Percentiles rank a stretch among this genome's conserved stretches.
These are phyloP conservation scores for Aspergillus clavatus DNA, from an alignment of 2,329 filamentous ascomycete species.

Conservation along the genomic window DNA sequence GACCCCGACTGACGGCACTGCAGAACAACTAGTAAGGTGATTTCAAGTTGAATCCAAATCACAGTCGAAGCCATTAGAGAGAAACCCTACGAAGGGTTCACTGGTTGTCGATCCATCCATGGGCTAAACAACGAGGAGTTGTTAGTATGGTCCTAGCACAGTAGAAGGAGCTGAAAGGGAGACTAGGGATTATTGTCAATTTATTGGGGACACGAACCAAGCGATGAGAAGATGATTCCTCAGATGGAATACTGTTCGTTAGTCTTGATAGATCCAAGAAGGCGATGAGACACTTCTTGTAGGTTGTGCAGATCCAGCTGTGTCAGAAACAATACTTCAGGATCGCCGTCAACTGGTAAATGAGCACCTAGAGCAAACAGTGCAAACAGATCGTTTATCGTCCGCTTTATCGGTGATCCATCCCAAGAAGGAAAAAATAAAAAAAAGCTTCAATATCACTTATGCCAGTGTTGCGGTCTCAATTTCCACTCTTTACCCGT, in stretches of 20 bases:
- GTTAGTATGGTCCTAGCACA: neutral
- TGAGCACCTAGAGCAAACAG: conserved; percentile 26
- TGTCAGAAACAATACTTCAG: too few relatives aligned
- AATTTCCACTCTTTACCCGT: conserved; percentile 8
- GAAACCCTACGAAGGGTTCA: neutral
- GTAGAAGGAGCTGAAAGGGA: conserved; percentile 9
- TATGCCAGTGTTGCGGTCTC: neutral
- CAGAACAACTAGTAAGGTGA: neutral
- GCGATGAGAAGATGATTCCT: neutral
- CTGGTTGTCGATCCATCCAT: neutral
- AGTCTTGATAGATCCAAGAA: neutral
- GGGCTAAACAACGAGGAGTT: neutral
- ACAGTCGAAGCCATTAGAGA: neutral
- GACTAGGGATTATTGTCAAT: conserved; percentile 5
- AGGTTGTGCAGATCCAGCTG: too few relatives aligned
- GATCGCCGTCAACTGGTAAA: too few relatives aligned
- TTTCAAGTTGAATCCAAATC: neutral
- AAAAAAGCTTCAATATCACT: neutral
- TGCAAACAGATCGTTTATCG: conserved; percentile 30
- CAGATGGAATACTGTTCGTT: neutral
- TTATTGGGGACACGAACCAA: neutral
- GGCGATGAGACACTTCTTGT: too few relatives aligned
- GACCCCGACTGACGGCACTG: conserved; percentile 5
- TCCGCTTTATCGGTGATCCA: conserved; percentile 17
- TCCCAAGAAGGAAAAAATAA: conserved; percentile 9